phyloP scores from a whole-genome alignment of 331 rosid genomes.

The Phaseolus coccineus region DNA sequence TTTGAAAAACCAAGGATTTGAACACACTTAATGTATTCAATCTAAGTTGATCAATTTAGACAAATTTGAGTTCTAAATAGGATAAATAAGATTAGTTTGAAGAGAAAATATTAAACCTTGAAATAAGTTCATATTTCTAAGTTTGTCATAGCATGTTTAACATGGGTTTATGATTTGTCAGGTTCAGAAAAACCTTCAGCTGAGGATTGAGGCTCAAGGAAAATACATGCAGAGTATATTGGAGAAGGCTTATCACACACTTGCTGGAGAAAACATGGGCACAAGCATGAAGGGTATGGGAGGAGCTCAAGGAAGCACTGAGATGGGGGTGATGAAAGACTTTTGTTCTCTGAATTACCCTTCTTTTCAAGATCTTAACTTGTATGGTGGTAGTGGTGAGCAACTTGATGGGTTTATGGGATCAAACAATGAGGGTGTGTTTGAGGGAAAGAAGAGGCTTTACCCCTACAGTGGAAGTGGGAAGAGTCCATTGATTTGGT shows the following conservation, averaged over 20 bases:
- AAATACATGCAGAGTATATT: constrained; percentile 97
- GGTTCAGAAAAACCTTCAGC: constrained; percentile 93
- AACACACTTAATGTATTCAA: no score
- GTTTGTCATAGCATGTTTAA: constrained; percentile 7
- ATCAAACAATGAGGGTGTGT: constrained; percentile 48
- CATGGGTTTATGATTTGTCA: constrained; percentile 47
- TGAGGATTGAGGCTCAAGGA: constrained; percentile 97
- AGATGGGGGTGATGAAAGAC: constrained; percentile 67
- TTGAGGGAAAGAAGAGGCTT: constrained; percentile 72
- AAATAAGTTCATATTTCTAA: background rate
- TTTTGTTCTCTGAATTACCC: constrained; percentile 67
- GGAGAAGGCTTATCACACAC: constrained; percentile 95
- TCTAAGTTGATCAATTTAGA: no score
- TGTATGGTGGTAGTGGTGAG: constrained; percentile 63
- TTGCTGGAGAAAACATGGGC: constrained; percentile 85
- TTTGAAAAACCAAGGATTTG: no score
- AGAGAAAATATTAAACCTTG: no score
- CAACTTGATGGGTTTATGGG: constrained; percentile 63
- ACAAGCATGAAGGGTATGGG: constrained; percentile 64
- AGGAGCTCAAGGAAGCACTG: constrained; percentile 49
- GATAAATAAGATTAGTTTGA: no score
- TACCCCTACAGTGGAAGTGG: constrained; percentile 62
- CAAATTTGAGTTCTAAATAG: no score
- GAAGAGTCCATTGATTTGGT: constrained; percentile 85
- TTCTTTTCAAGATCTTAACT: constrained; percentile 85